Conservation (phyloP, 1,139 yeast species). For the Yamadazyma diddensiae region DNA sequence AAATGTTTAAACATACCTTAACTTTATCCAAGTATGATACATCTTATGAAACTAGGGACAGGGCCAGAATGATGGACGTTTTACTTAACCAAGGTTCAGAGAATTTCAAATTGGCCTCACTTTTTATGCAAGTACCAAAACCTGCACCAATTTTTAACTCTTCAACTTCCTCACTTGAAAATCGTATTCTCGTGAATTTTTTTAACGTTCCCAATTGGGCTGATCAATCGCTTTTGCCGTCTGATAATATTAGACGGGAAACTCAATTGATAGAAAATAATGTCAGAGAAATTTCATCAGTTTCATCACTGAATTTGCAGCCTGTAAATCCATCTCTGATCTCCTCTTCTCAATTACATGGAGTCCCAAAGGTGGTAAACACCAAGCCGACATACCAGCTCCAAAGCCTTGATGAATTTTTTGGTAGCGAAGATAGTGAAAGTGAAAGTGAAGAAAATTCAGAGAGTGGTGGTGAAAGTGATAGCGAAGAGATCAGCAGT, state of each 20-base stretch:
- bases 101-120: conserved; percentile 58
- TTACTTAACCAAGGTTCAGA: conserved; percentile 36
- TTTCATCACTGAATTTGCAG: conserved; percentile 15
- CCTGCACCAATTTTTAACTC: conserved; percentile 45
- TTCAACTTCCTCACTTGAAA: conserved; percentile 13
- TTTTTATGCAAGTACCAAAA: conserved; percentile 82
- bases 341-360: conserved; percentile 22
- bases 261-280: conserved; percentile 24
- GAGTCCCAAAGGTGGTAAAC: neutral
- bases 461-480: conserved; percentile 3
- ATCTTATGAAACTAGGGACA: conserved; percentile 77
- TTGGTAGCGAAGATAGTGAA: conserved; percentile 52
- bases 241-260: conserved; percentile 37
- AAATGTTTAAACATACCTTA: conserved; percentile 60
- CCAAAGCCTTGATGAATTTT: conserved; percentile 84
- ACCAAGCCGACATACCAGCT: conserved; percentile 46
- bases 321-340: conserved; percentile 21
- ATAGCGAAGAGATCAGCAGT: conserved; percentile 2
- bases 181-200: conserved; percentile 20
- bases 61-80: conserved; percentile 70
- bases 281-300: conserved; percentile 12
- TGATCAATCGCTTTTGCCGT: conserved; percentile 30
- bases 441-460: conserved; percentile 18
- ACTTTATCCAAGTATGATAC: conserved; percentile 72
- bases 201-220: conserved; percentile 35